Evolutionary conservation across 2,329 filamentous ascomycete species (phyloP), one percentile per base, ranked within the genome.

Genomic region (Hypoxylon sp.): DNA sequence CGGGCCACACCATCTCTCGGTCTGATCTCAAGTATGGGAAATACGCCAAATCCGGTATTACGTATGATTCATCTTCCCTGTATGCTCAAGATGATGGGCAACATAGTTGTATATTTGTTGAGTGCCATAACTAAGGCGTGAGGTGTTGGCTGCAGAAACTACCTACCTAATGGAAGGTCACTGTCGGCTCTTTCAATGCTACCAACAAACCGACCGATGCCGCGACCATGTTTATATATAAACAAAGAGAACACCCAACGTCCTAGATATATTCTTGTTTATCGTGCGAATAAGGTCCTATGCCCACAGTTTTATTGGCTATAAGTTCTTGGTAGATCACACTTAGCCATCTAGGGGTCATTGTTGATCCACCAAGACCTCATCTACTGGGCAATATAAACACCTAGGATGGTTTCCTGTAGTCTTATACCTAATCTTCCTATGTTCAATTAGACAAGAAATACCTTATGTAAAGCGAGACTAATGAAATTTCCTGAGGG

Each of bases 121-220:
- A 11, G n/a, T 8, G 29, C 26, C 6, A 24, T n/a, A 51, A 29
- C 24, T 44, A 13, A 24, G 17, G 14, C 19, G 37, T 5, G 5
- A 55, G 31, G 42, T 17, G 50, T 60, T 35, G 48, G 35, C 37
- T 17, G 19, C 14, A 22, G 13, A 26, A n/a, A n/a, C 19, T 44
- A 47, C n/a, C n/a, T n/a, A n/a, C n/a, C n/a, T n/a, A n/a, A n/a
- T 24, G 48, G 29, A 26, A 8, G 9, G 35, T 35, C 14, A 44
- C n/a, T 54, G 48, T 59, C 47, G 42, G 53, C 35, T 59, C 8
- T 22, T 39, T 58, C 14, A 14, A 19, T 33, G 17, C 19, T 47
- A 37, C 48, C 48, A 50, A 35, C 53, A n/a, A 35, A 31, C 17
- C 35, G 44, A 46, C 48, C 26, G 17, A 17, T 14, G n/a, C 11